Evolutionary conservation across 148 eudicot genomes (phyloP).

Genomic region (Mesembryanthemum crystallinum): DNA sequence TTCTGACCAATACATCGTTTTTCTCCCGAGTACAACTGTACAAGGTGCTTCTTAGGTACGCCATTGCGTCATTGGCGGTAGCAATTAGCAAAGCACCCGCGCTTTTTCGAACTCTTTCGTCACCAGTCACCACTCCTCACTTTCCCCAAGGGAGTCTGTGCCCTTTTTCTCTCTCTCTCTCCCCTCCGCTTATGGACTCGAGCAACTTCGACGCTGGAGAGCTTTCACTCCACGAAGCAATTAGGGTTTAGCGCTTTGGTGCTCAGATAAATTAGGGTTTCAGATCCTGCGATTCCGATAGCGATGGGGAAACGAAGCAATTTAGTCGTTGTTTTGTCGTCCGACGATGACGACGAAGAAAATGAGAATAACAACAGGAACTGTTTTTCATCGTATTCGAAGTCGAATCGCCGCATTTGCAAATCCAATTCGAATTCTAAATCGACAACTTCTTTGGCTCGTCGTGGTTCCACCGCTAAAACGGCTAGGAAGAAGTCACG

Average conservation of each 20-base stretch:
- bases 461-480: neutral
- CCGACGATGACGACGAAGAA: conserved; percentile 27
- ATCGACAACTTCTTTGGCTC: neutral
- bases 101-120: conserved; percentile 17
- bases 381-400: conserved; percentile 12
- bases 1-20: no score
- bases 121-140: no score
- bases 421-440: conserved; percentile 1
- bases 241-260: neutral
- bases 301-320: conserved; percentile 26
- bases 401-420: conserved; percentile 4
- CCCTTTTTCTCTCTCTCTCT: neutral
- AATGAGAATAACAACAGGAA: neutral
- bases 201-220: no score
- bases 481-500: conserved; percentile 30
- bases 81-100: conserved; percentile 22
- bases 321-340: conserved; percentile 20
- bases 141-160: no score
- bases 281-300: no score
- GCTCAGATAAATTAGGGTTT: conserved; percentile 6
- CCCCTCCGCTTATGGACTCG: no score
- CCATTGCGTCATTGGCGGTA: neutral
- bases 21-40: no score
- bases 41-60: neutral
- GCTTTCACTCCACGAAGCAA: no score